Base-by-base conservation (phyloP, 129 eudicot genomes). In the Escallonia herrerae region DNA sequence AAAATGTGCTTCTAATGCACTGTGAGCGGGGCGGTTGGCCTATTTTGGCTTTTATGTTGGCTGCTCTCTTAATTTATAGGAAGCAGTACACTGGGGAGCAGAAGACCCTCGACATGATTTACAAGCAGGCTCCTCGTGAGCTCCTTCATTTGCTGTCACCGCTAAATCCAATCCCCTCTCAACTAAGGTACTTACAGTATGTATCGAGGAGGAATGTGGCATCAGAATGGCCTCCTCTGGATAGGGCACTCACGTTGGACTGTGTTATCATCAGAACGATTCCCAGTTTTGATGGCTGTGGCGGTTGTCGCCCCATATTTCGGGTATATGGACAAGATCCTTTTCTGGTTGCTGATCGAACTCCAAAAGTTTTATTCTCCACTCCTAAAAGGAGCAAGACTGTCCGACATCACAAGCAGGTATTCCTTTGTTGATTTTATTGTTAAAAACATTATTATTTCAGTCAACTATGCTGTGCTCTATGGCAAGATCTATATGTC, bases 21-120 rank as follows among this genome's bases (percentile, higher is more conserved):
- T 88, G 96, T 72, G 96, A 88, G 63, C 81, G 69, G 56, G 91
- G 96, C 60, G 93, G 89, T 65, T 88, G 96, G 96, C 86, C 96
- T 7, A 89, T 88, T 82, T 71, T 88, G 76, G 96, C 91, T 55
- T 84, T 69, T 79, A 84, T 88, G 91, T 70, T 88, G 77, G 91
- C 96, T 80, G 91, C 96, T 10, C 76, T 88, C 55, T 42, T 88
- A 73, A 82, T 85, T 71, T 88, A 84, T 49, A 60, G 86, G 70
- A 84, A 80, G 66, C 82, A 82, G 6, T 88, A 82, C 74, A 75
- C 74, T 43, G 89, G 84, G 74, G 91, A 88, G 73, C 77, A 66
- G 63, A 88, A 82, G 75, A 88, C 91, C 39, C 59, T 88, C 69
- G 96, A 88, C 61, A 82, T 84, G 91, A 81, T 88, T 46, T 82